Evolutionary conservation across 257 asterid species (phyloP), one percentile per base, ranked within the genome.

Genomic region (Solanum gandarillasii): DNA sequence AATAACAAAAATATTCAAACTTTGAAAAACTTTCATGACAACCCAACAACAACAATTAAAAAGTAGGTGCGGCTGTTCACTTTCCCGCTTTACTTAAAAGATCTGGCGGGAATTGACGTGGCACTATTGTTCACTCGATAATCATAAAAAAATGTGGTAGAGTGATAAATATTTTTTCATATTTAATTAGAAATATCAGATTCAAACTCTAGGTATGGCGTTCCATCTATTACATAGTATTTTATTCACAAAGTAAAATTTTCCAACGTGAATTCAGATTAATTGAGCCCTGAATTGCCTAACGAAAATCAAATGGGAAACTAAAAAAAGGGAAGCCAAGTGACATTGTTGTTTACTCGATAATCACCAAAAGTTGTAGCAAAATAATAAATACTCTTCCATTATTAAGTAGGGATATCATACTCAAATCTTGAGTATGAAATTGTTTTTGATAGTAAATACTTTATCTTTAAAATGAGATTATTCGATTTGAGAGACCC

Each of bases 201-300:
- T 60, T 60, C 12, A 3, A 60, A 60, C 6, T 21, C 3, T 23
- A 21, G 5, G 13, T 60, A 60, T 9, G 13, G 0, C 5, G 70
- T 60, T 20, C 2, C 13, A 60, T 60, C 2, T 60, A 8, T 7
- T 21, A 60, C 6, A 2, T 0, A 60, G 29, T 23, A 2, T 60
- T 60, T 21, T 60, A 60, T 60, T n/a, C 1, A 0, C 5, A 21
- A 60, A 60, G 12, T 20, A 0, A 62, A 5, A 11, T 65, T 62
- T 62, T 10, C 2, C 0, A 4, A n/a, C 0, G 18, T 11, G 1
- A 65, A n/a, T n/a, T n/a, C 7, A n/a, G 0, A 25, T 65, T 65
- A 5, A 0, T 5, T 12, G 0, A 0, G 18, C 8, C 1, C 18
- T n/a, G 1, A 65, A 65, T 0, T 4, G 29, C 0, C 7, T 62